Conservation (phyloP, 495 filamentous ascomycete species). For the Xylaria flabelliformis region DNA sequence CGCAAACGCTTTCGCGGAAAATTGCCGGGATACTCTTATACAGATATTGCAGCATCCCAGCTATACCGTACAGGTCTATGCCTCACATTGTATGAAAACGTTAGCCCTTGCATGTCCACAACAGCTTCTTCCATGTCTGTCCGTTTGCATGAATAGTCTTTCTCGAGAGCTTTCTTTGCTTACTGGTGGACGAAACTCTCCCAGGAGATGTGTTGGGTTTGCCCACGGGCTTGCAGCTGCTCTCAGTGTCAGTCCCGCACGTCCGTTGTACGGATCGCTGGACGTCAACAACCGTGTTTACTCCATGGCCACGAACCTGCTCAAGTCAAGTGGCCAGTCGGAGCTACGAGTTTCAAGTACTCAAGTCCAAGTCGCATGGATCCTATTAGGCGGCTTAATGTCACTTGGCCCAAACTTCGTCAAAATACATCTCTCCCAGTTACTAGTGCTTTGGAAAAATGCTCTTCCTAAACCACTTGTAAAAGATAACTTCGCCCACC, state of each 20-base stretch:
- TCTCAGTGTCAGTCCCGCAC: slow-evolving; percentile 83
- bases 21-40: slow-evolving; percentile 83
- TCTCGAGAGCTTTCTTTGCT: slow-evolving; percentile 84
- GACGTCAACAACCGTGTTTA: slow-evolving; percentile 93
- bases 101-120: slow-evolving; percentile 91
- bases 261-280: slow-evolving; percentile 92
- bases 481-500: slow-evolving; percentile 83
- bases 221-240: slow-evolving; percentile 93
- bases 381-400: slow-evolving; percentile 95
- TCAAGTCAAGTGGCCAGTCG: slow-evolving; percentile 91
- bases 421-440: slow-evolving; percentile 95
- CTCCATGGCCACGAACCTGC: slow-evolving; percentile 85
- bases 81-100: slow-evolving; percentile 80
- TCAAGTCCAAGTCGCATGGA: slow-evolving; percentile 98
- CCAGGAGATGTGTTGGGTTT: slow-evolving; percentile 86
- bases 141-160: slow-evolving; percentile 95
- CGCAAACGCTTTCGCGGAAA: slow-evolving; percentile 74
- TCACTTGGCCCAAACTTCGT: slow-evolving; percentile 96
- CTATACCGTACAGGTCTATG: slow-evolving; percentile 92
- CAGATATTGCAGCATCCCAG: slow-evolving; percentile 94
- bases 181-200: slow-evolving; percentile 74
- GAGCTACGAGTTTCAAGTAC: slow-evolving; percentile 91
- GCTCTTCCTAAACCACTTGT: slow-evolving; percentile 91
- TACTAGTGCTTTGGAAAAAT: slow-evolving; percentile 98
- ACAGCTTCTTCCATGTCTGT: slow-evolving; percentile 88